phyloP scores from a whole-genome alignment of 345 rosid species.

The Corchorus olitorius region DNA sequence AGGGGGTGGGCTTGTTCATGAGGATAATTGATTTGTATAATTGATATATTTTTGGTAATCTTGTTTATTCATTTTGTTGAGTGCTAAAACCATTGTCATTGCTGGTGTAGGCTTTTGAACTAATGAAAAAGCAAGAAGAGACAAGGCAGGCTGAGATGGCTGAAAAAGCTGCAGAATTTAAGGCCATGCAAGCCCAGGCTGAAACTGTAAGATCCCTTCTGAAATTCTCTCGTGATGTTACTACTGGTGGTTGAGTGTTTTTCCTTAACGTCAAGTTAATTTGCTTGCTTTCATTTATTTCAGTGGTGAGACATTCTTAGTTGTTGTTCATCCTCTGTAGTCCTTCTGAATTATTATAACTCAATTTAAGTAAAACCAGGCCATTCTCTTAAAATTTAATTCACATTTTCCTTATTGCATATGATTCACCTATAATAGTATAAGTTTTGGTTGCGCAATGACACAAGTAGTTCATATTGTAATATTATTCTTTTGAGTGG shows the following conservation, averaged over 20 bases:
- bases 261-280: not conserved
- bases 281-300: not conserved
- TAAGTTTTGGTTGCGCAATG: not conserved
- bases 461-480: not conserved
- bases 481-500: not conserved
- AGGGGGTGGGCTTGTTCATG: too few species aligned
- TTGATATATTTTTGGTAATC: not conserved
- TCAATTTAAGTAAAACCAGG: not conserved
- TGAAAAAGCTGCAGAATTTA: slow-evolving; percentile 73
- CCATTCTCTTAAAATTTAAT: not conserved
- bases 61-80: not conserved
- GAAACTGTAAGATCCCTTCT: slow-evolving; percentile 63
- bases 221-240: not conserved
- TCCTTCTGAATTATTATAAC: not conserved
- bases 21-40: not conserved
- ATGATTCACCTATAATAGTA: not conserved
- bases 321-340: not conserved
- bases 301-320: not conserved
- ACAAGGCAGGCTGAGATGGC: slow-evolving; percentile 70
- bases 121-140: slow-evolving; percentile 74
- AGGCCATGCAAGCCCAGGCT: slow-evolving; percentile 86
- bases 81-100: slow-evolving; percentile 14
- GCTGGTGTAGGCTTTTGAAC: slow-evolving; percentile 68
- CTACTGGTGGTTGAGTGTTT: not conserved
- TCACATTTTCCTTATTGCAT: not conserved